A percentile compares a stretch with the other conserved stretches of the same genome.
phyloP scores from a whole-genome alignment of 805 yeast genomes.

The Priceomyces carsonii region DNA sequence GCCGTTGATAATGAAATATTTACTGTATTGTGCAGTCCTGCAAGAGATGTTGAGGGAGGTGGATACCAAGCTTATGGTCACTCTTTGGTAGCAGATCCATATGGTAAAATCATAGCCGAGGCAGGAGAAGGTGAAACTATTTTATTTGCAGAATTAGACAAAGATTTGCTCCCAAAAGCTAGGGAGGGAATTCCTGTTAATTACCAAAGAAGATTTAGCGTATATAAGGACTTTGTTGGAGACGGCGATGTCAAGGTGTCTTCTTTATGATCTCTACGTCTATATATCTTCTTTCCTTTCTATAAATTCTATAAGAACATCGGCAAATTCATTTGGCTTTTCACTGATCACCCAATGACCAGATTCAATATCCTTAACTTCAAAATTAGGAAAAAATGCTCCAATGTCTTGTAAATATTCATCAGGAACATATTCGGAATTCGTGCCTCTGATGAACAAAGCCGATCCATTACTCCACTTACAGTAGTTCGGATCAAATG shows the following conservation, averaged over 20 bases:
- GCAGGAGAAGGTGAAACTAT: constrained; percentile 49
- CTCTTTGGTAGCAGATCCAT: constrained; percentile 45
- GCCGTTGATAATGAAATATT: constrained; percentile 76
- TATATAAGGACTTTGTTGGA: constrained; percentile 38
- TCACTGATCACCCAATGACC: constrained; percentile 96
- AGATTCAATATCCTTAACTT: constrained; percentile 69
- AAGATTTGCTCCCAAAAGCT: constrained; percentile 39
- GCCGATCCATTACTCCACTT: constrained; percentile 68
- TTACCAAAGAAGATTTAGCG: constrained; percentile 43
- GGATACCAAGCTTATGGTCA: constrained; percentile 50
- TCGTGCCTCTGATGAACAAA: constrained; percentile 75
- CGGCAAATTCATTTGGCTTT: constrained; percentile 75
- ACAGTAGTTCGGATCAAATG: constrained; percentile 54
- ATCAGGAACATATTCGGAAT: constrained; percentile 79
- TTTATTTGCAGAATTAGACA: constrained; percentile 41
- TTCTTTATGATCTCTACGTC: constrained; percentile 17
- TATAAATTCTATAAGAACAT: constrained; percentile 61
- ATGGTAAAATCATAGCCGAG: constrained; percentile 43
- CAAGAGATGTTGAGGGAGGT: constrained; percentile 62
- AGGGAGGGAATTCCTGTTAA: constrained; percentile 44
- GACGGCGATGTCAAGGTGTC: constrained; percentile 29
- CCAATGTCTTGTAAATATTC: constrained; percentile 76
- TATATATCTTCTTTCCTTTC: constrained; percentile 42
- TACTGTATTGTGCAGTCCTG: constrained; percentile 83
- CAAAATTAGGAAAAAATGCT: constrained; percentile 74